Evolutionary conservation across 805 yeast species (phyloP).

Genomic region (Jamesozyma piceae): DNA sequence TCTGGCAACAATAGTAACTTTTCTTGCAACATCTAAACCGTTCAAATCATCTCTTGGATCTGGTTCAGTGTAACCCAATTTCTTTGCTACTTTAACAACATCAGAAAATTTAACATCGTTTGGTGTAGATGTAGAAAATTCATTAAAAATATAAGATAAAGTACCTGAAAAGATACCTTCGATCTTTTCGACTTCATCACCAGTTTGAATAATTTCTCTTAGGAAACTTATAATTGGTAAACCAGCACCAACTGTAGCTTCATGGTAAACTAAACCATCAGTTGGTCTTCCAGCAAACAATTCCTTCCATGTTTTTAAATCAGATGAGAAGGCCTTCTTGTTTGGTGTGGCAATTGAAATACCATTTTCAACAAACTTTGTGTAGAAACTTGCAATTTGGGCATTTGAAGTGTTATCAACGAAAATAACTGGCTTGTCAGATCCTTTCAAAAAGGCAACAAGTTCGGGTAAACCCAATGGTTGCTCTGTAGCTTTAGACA

Average conservation of each 20-base stretch:
- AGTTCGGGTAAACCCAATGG: constrained; percentile 50
- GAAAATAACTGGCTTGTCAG: constrained; percentile 68
- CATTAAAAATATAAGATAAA: constrained; percentile 88
- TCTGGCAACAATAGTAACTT: constrained; percentile 92
- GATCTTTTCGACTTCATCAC: constrained; percentile 82
- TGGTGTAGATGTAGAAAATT: constrained; percentile 63
- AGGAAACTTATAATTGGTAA: constrained; percentile 85
- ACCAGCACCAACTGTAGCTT: constrained; percentile 98
- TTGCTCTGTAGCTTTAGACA: constrained; percentile 36
- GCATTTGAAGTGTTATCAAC: constrained; percentile 92
- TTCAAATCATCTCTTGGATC: constrained; percentile 98
- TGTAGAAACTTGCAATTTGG: constrained; percentile 65
- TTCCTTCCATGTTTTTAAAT: constrained; percentile 62
- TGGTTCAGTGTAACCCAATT: constrained; percentile 94
- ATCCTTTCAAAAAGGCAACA: constrained; percentile 50
- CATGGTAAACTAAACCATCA: constrained; percentile 79
- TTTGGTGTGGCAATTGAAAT: constrained; percentile 96
- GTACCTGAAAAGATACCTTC: constrained; percentile 98
- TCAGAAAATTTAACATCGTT: constrained; percentile 73
- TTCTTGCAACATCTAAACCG: constrained; percentile 97
- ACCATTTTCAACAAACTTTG: constrained; percentile 62
- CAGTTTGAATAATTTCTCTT: constrained; percentile 82
- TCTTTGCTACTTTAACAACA: constrained; percentile 79
- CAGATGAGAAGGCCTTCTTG: constrained; percentile 90
- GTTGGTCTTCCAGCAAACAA: constrained; percentile 53